These are phyloP conservation scores for Erythrobasidium yunnanense DNA, from an alignment of 768 basidiomycete species.

Conservation along the genomic window DNA sequence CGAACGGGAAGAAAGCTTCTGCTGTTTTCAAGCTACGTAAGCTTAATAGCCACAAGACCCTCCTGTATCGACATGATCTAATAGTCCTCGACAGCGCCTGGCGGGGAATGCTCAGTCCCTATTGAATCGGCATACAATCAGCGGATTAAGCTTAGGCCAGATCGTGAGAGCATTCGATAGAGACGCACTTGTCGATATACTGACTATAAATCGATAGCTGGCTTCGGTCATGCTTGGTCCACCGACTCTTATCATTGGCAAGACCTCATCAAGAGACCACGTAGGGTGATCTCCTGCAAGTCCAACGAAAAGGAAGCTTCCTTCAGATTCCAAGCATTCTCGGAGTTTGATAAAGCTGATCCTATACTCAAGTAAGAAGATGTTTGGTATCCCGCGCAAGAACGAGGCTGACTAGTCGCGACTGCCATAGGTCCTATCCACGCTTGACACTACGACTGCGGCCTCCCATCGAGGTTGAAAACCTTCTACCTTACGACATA, in stretches of 20 bases:
- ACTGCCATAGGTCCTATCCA: slow-evolving; percentile 58
- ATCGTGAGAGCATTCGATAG: too few species aligned
- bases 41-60: slow-evolving; percentile 32
- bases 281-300: slow-evolving; percentile 70
- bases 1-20: slow-evolving; percentile 62
- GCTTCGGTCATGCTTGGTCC: slow-evolving; percentile 94
- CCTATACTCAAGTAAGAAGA: slow-evolving; percentile 51
- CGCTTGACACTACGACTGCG: slow-evolving; percentile 73
- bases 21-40: slow-evolving; percentile 69
- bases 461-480: slow-evolving; percentile 90
- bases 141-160: slow-evolving; percentile 75
- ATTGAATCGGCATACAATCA: slow-evolving; percentile 76
- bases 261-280: slow-evolving; percentile 59
- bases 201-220: too few species aligned
- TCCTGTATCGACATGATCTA: neutral
- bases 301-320: slow-evolving; percentile 69
- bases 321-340: slow-evolving; percentile 89
- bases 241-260: slow-evolving; percentile 69
- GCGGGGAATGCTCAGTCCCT: slow-evolving; percentile 75
- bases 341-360: slow-evolving; percentile 60
- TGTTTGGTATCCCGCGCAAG: too few species aligned
- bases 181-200: too few species aligned
- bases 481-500: slow-evolving; percentile 82
- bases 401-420: neutral
- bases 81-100: slow-evolving; percentile 51